A percentile compares a stretch with the other conserved stretches of the same genome.
Evolutionary conservation across 805 yeast genomes (phyloP).

Genomic region (Hanseniaspora valbyensis): DNA sequence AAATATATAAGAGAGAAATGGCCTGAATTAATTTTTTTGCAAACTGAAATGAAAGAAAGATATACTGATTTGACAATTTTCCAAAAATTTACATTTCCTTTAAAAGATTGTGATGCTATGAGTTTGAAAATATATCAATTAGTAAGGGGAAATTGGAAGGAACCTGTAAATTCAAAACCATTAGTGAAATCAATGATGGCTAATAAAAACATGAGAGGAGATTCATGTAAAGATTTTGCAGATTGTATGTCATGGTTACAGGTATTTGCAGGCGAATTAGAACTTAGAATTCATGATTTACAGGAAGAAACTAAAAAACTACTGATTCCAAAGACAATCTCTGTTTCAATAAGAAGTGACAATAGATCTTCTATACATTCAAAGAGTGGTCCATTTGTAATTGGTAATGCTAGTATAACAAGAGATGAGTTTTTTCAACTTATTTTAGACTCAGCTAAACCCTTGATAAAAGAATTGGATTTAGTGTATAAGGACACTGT

Average conservation of each 20-base stretch:
- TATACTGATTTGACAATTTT: slow-evolving; percentile 6
- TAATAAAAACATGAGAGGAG: slow-evolving; percentile 61
- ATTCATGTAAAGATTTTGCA: slow-evolving; percentile 38
- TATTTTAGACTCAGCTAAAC: slow-evolving; percentile 29
- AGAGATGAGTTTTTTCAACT: slow-evolving; percentile 19
- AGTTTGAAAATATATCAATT: slow-evolving; percentile 49
- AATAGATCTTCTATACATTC: slow-evolving; percentile 27
- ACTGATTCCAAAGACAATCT: slow-evolving; percentile 39
- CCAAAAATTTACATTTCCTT: slow-evolving; percentile 21
- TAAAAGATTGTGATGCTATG: slow-evolving; percentile 36
- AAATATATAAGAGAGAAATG: slow-evolving; percentile 42
- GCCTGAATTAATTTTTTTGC: slow-evolving; percentile 25
- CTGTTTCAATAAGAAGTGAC: slow-evolving; percentile 31
- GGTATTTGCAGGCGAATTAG: slow-evolving; percentile 71
- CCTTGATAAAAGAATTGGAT: slow-evolving; percentile 35
- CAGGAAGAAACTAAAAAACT: slow-evolving; percentile 44
- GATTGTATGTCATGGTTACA: slow-evolving; percentile 70
- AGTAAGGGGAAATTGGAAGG: slow-evolving; percentile 50
- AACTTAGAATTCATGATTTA: slow-evolving; percentile 57
- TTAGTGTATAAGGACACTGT: slow-evolving; percentile 22
- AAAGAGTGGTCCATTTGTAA: slow-evolving; percentile 27
- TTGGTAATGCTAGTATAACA: slow-evolving; percentile 17
- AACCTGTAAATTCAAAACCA: slow-evolving; percentile 47
- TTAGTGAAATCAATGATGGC: slow-evolving; percentile 81
- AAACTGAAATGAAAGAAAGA: slow-evolving; percentile 14